These are phyloP conservation scores for Candida taoyuanica DNA, from an alignment of 805 yeast genomes.

Conservation along the genomic window DNA sequence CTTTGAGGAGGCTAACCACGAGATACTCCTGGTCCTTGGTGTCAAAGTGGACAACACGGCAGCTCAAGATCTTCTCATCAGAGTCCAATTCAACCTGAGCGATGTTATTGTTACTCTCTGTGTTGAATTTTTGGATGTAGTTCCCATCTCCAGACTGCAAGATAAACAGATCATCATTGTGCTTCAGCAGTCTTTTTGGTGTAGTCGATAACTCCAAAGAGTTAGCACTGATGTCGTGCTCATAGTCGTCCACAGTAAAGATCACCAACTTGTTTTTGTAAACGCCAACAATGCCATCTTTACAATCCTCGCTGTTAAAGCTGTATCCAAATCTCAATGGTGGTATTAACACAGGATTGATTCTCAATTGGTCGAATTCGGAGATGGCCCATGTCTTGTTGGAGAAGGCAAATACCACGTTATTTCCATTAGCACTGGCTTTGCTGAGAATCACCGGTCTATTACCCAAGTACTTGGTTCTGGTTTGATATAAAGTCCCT, in stretches of 20 bases:
- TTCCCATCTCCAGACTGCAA: conserved; percentile 7
- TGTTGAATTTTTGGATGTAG: conserved; percentile 16
- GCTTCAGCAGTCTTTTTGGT: conserved; percentile 40
- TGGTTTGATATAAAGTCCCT: conserved; percentile 61
- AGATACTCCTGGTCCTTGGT: conserved; percentile 30
- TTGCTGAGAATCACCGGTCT: conserved; percentile 46
- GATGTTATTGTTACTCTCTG: conserved; percentile 11
- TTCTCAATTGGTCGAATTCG: conserved; percentile 19
- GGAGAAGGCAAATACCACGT: conserved; percentile 30
- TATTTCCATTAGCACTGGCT: conserved; percentile 9
- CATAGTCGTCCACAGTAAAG: conserved; percentile 44
- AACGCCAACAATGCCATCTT: conserved; percentile 61
- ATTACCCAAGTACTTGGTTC: conserved; percentile 71
- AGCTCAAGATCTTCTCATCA: conserved; percentile 13
- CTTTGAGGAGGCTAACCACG: conserved; percentile 39
- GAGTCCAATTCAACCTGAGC: conserved; percentile 5
- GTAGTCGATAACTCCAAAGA: conserved; percentile 43
- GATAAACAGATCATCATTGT: conserved; percentile 23
- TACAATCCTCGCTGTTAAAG: conserved; percentile 59
- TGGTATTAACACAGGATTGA: conserved; percentile 28
- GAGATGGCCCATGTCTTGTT: conserved; percentile 32
- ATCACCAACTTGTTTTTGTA: conserved; percentile 48
- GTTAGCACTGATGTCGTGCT: conserved; percentile 31
- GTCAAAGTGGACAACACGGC: conserved; percentile 23
- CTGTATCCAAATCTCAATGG: conserved; percentile 42